Evolutionary conservation across 257 asterid genomes (phyloP), one percentile per base, ranked within the genome.

Genomic region (Lycium ferocissimum): DNA sequence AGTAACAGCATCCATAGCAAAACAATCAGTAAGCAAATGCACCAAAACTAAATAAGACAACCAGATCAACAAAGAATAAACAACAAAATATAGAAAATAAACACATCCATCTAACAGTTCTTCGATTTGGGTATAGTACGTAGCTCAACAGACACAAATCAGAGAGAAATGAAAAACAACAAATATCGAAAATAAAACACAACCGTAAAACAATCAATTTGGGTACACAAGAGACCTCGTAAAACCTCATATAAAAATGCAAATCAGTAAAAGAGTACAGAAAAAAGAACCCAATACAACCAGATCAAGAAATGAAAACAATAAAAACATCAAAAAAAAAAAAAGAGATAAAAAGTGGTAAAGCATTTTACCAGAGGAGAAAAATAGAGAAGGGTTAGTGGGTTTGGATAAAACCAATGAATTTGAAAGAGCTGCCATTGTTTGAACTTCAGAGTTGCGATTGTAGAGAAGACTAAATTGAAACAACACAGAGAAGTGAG

Each of bases 361-460:
- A 37, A 65, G 73, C 33, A 26, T 26, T 26, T 45, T 87, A 91
- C 95, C 94, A 6, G 89, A 79, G 40, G 93, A 84, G 62, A 85
- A 84, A 83, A 63, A 86, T 83, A 80, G 71, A 49, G 88, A 61
- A 26, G 88, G 89, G 76, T 65, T 83, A 73, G 83, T 86, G 10
- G 94, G 81, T 37, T 86, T 87, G 18, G 92, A 79, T 37, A 91
- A 85, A 53, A 86, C 82, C n/a, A 79, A 38, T 57, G 93, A 87
- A 87, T 67, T 91, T 20, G 93, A 90, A 40, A 93, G 75, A 88
- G 93, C 89, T 37, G 93, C 18, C 97, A 89, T 71, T 47, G 18
- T 66, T 51, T 45, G 80, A 58, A 40, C 56, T 37, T 26, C 17
- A 45, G 9, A 26, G 17, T 22, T 76, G 35, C 12, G 45, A 76